Conservation (phyloP, 2,329 filamentous ascomycete genomes). For the Aspergillus nomiae region DNA sequence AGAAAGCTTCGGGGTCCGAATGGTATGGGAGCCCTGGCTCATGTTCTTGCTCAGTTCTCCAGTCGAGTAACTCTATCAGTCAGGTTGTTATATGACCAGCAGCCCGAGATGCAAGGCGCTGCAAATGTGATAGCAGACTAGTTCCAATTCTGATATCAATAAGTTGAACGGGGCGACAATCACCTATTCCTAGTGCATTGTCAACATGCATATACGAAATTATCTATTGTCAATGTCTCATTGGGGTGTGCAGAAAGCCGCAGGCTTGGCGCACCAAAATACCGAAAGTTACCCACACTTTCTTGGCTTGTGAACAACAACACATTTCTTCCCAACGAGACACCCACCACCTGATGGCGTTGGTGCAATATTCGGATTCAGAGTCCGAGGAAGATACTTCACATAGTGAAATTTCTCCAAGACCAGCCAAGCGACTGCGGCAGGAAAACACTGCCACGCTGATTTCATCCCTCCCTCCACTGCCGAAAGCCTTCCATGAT, state of each 20-base stretch:
- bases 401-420: slow-evolving; percentile 16
- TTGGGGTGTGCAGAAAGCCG: not conserved
- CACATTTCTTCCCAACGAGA: not conserved
- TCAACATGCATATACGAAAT: not conserved
- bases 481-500: slow-evolving; percentile 81
- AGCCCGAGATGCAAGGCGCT: not conserved
- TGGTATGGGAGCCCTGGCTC: not conserved
- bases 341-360: slow-evolving; percentile 50
- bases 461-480: slow-evolving; percentile 61
- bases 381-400: slow-evolving; percentile 38
- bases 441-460: slow-evolving; percentile 17
- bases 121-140: not conserved
- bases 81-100: not conserved
- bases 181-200: not conserved
- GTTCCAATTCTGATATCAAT: not conserved
- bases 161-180: not conserved
- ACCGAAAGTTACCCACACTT: not conserved
- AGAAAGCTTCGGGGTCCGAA: not conserved
- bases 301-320: slow-evolving; percentile 1
- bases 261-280: not conserved
- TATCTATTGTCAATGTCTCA: not conserved
- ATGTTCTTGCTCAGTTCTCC: not conserved
- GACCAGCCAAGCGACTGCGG: slow-evolving; percentile 28
- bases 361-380: slow-evolving; percentile 65
- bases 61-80: not conserved